Conservation (phyloP, 441 rosid species). For the Viola pubescens region DNA sequence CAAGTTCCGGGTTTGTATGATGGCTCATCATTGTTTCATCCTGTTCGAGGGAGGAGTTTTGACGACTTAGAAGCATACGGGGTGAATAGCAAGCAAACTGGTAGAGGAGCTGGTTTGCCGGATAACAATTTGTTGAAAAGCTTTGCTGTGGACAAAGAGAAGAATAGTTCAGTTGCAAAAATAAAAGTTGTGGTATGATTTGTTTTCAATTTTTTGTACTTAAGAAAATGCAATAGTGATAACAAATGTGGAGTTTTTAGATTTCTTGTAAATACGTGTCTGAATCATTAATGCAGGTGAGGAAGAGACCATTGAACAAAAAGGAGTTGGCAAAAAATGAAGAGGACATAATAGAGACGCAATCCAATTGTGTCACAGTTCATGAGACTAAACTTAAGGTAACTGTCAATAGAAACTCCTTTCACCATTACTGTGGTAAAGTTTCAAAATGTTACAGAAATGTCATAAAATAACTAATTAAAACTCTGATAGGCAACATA, state of each 20-base stretch:
- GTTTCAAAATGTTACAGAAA: conserved; percentile 1
- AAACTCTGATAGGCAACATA: not conserved
- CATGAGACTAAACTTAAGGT: conserved; percentile 97
- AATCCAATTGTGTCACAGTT: conserved; percentile 66
- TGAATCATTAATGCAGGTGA: conserved; percentile 49
- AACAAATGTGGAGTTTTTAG: too few relatives aligned
- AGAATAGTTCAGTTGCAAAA: conserved; percentile 83
- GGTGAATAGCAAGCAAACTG: conserved; percentile 51
- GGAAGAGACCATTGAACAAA: conserved; percentile 94
- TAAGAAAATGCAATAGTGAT: not conserved
- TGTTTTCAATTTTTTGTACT: not conserved
- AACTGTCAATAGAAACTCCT: conserved; percentile 1
- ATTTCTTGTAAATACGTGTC: too few relatives aligned
- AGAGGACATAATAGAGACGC: conserved; percentile 86
- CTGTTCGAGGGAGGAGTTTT: conserved; percentile 68
- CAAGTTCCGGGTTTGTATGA: conserved; percentile 52
- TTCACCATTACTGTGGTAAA: too few relatives aligned
- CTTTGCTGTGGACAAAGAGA: conserved; percentile 80
- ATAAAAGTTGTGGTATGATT: conserved; percentile 95
- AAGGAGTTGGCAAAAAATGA: conserved; percentile 88
- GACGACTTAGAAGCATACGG: conserved; percentile 67
- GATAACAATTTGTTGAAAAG: conserved; percentile 64
- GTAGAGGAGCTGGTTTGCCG: conserved; percentile 52
- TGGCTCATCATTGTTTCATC: conserved; percentile 52
- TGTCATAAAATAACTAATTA: not conserved